A percentile compares a stretch with the other conserved stretches of the same genome.
Evolutionary conservation across 768 basidiomycete species (phyloP).

Genomic region (Pleurotus salmoneostramineus): DNA sequence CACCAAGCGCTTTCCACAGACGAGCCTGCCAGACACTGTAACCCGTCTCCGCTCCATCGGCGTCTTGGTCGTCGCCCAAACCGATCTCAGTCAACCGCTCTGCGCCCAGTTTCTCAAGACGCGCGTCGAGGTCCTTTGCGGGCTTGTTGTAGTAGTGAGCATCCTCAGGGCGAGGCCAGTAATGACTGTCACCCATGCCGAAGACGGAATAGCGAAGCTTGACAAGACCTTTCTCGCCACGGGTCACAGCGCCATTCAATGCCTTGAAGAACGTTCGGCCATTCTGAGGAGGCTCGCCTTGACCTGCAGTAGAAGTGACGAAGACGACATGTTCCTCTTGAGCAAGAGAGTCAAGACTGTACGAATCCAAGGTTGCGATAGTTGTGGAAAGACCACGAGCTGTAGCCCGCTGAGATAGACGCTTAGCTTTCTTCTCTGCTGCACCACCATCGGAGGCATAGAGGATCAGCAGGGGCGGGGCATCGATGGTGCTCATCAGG

Average conservation of each 20-base stretch:
- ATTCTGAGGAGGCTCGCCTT: slow-evolving; percentile 98
- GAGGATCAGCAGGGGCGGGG: slow-evolving; percentile 84
- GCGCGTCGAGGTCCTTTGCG: slow-evolving; percentile 82
- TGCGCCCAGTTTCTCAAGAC: slow-evolving; percentile 76
- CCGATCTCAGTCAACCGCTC: slow-evolving; percentile 73
- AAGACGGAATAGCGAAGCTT: slow-evolving; percentile 83
- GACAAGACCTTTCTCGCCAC: slow-evolving; percentile 54
- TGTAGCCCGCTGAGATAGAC: slow-evolving; percentile 77
- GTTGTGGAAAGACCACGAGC: slow-evolving; percentile 78
- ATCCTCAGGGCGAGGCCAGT: slow-evolving; percentile 97
- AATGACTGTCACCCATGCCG: slow-evolving; percentile 96
- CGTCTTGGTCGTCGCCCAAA: slow-evolving; percentile 95
- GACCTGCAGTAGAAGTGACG: slow-evolving; percentile 91
- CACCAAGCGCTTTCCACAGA: slow-evolving; percentile 92
- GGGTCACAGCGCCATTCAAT: slow-evolving; percentile 59
- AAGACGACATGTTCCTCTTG: slow-evolving; percentile 79
- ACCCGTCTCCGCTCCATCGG: slow-evolving; percentile 92
- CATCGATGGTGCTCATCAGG: slow-evolving; percentile 79
- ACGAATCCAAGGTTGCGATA: slow-evolving; percentile 76
- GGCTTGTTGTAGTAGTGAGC: slow-evolving; percentile 99
- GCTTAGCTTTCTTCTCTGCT: slow-evolving; percentile 95
- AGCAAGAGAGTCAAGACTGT: slow-evolving; percentile 68
- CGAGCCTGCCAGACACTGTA: slow-evolving; percentile 95
- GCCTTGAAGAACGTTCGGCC: slow-evolving; percentile 88
- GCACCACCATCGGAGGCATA: slow-evolving; percentile 94